Base-by-base conservation (phyloP, 495 filamentous ascomycete species). In the Alectoria sarmentosa region DNA sequence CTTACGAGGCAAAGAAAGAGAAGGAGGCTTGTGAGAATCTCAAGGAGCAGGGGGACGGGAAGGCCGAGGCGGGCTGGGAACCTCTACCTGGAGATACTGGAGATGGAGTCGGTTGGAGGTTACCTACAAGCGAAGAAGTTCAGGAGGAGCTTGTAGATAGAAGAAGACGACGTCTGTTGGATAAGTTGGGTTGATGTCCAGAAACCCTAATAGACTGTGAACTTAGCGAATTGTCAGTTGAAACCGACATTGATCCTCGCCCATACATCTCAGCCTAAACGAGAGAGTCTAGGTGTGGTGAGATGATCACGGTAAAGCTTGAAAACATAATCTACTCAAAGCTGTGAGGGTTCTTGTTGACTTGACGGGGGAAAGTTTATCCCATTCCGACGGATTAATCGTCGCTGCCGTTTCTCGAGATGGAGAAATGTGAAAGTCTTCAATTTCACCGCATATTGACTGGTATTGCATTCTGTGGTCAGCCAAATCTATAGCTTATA, bases 61-160 rank as follows among this genome's bases (percentile, higher is more conserved):
- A 79, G 64, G 73, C 69, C 30, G 78, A 79, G 36, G 73, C 77
- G 28, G 74, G 82, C 70, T 98, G 94, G 94, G 86, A 92, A 67
- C 81, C 89, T 21, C 78, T 98, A 65, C 94, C 94, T 1, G 93
- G 91, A 3, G 90, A 96, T 79, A 77, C 77, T 32, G 92, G 91
- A 19, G 91, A 95, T 75, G 92, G 92, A 0, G 78, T 85, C 42
- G 84, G 80, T 49, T 98, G 94, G 94, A 86, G 84, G 70, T 75
- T 98, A 62, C 94, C 94, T 10, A 89, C 86, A 36, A 70, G 87
- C 61, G 92, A 96, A 13, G 95, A 98, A 72, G 94, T 98, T 26
- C 87, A 92, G 75, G 87, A 93, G 73, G 94, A 97, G 75, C 78
- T 98, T 62, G 80, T 98, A 37, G 92, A 98, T 70, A 83, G 92